These are phyloP conservation scores for Papilionanthe hybrid DNA, from an alignment of 116 monocot genomes.

Conservation along the genomic window DNA sequence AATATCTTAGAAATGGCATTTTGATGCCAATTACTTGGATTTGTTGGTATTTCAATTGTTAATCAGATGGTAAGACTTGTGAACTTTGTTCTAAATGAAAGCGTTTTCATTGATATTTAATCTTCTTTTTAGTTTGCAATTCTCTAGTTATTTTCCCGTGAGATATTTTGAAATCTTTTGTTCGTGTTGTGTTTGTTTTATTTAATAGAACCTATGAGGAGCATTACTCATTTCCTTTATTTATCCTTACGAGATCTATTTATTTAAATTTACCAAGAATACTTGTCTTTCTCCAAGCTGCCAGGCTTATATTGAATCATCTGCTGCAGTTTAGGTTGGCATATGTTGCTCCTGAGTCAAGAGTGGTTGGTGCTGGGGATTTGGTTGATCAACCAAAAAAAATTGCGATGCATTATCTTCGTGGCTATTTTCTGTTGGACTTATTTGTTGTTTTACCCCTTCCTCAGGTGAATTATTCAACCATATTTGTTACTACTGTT, in stretches of 20 bases:
- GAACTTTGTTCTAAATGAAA: background rate
- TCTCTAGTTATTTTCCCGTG: background rate
- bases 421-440: conserved; percentile 65
- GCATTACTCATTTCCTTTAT: background rate
- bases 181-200: background rate
- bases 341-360: conserved; percentile 85
- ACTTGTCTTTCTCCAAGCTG: background rate
- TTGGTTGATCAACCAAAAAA: conserved; percentile 79
- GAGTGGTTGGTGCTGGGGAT: conserved; percentile 75
- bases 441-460: conserved; percentile 73
- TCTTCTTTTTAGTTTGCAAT: background rate
- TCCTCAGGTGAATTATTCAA: conserved; percentile 51
- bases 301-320: background rate
- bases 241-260: background rate
- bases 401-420: conserved; percentile 77
- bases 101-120: background rate
- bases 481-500: background rate
- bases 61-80: background rate
- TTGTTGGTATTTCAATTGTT: background rate
- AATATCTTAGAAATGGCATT: background rate
- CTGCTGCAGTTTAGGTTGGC: conserved; percentile 80
- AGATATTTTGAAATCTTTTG: conserved; percentile 1
- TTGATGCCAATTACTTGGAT: background rate
- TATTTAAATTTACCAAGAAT: background rate
- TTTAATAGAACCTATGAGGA: background rate